Conservation (phyloP, 202 grass and related monocot species). For the Setaria italica region DNA sequence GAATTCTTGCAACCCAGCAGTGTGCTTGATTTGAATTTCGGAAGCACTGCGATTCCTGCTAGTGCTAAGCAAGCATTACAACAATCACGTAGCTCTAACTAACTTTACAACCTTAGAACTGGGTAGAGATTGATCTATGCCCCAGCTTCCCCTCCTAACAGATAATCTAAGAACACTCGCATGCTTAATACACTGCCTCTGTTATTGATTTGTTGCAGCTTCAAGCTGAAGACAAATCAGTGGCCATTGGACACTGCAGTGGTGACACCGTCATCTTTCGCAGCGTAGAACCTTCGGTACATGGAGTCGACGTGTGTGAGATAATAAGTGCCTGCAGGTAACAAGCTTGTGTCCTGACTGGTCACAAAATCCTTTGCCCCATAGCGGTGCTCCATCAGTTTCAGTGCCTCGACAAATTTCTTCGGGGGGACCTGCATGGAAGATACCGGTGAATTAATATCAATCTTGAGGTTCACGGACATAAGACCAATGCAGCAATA, state of each 20-base stretch:
- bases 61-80: conserved; percentile 17
- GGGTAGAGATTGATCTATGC: conserved; percentile 22
- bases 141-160: background rate
- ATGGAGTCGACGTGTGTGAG: conserved; percentile 81
- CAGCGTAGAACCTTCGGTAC: conserved; percentile 84
- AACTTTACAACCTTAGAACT: conserved; percentile 45
- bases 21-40: conserved; percentile 7
- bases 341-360: conserved; percentile 72
- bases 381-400: conserved; percentile 91
- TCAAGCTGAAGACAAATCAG: conserved; percentile 6
- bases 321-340: conserved; percentile 77
- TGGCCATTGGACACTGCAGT: conserved; percentile 52
- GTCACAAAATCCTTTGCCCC: conserved; percentile 92
- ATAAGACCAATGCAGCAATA: background rate
- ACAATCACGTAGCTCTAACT: conserved; percentile 36
- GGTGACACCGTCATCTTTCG: conserved; percentile 38
- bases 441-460: background rate
- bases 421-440: conserved; percentile 61
- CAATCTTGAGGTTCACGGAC: background rate
- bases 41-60: background rate
- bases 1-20: conserved; percentile 36
- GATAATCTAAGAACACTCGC: conserved; percentile 25
- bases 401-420: conserved; percentile 76
- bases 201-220: conserved; percentile 22
- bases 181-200: conserved; percentile 29